phyloP scores from a whole-genome alignment of 768 basidiomycete species.

The Leccinum disarticulatum region DNA sequence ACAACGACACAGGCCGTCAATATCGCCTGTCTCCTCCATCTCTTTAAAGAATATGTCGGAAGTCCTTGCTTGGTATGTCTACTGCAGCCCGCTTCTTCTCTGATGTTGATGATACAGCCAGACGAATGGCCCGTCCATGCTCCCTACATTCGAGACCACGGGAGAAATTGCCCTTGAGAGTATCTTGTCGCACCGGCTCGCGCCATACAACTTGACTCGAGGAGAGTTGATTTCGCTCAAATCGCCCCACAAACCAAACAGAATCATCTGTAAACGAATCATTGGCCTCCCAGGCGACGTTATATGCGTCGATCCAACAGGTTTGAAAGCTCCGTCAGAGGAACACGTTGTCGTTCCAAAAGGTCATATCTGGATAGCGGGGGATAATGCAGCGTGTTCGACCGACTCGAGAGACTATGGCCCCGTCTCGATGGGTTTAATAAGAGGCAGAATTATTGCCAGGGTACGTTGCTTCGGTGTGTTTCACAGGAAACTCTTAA shows the following conservation, averaged over 20 bases:
- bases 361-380: slow-evolving; percentile 88
- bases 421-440: slow-evolving; percentile 78
- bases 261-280: slow-evolving; percentile 83
- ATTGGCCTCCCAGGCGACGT: slow-evolving; percentile 89
- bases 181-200: slow-evolving; percentile 51
- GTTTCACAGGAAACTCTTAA: slow-evolving; percentile 1
- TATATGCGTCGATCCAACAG: slow-evolving; percentile 86
- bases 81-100: not conserved
- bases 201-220: slow-evolving; percentile 52
- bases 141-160: slow-evolving; percentile 62
- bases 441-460: slow-evolving; percentile 66
- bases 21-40: slow-evolving; percentile 54
- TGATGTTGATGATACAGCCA: slow-evolving; percentile 26
- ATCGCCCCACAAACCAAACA: slow-evolving; percentile 67
- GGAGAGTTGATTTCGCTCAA: slow-evolving; percentile 76
- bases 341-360: slow-evolving; percentile 79
- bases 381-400: slow-evolving; percentile 83
- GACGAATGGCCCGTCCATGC: slow-evolving; percentile 79
- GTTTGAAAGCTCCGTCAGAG: slow-evolving; percentile 55
- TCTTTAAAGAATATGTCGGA: slow-evolving; percentile 63
- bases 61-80: slow-evolving; percentile 49
- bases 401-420: slow-evolving; percentile 93
- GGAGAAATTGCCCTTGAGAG: slow-evolving; percentile 69
- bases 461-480: slow-evolving; percentile 45
- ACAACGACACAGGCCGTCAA: slow-evolving; percentile 50